phyloP scores from a whole-genome alignment of 192 early-diverging fungal species.

The Radiomyces spectabilis region DNA sequence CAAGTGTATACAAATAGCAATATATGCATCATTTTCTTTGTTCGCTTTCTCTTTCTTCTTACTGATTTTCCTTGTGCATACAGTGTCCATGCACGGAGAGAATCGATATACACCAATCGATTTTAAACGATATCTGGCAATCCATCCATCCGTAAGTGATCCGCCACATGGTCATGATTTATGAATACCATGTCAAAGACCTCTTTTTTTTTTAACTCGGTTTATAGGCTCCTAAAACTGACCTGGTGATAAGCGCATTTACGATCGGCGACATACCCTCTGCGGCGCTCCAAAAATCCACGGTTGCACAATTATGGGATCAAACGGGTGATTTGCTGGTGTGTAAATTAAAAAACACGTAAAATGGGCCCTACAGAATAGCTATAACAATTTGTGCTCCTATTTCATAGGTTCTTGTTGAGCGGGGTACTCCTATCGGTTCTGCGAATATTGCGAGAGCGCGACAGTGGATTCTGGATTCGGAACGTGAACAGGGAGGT shows the following conservation, averaged over 20 bases:
- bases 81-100: neutral
- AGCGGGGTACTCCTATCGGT: constrained; percentile 72
- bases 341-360: neutral
- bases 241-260: constrained; percentile 73
- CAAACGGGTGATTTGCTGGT: constrained; percentile 70
- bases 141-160: constrained; percentile 29
- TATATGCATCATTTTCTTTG: neutral
- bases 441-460: constrained; percentile 60
- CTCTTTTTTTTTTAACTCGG: neutral
- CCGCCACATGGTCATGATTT: neutral
- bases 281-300: constrained; percentile 50
- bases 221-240: constrained; percentile 27
- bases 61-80: too few species aligned
- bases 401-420: constrained; percentile 55
- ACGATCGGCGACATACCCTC: constrained; percentile 66
- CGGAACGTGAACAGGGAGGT: constrained; percentile 11
- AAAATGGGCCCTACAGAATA: neutral
- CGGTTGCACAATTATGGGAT: constrained; percentile 70
- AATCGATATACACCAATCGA: constrained; percentile 11
- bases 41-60: too few species aligned
- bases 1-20: constrained; percentile 7
- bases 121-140: constrained; percentile 59
- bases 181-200: neutral
- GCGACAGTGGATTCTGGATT: constrained; percentile 52
- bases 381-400: neutral